Conservation (phyloP, 225 moss, liverwort and hornwort species). For the Physcomitrium patens region DNA sequence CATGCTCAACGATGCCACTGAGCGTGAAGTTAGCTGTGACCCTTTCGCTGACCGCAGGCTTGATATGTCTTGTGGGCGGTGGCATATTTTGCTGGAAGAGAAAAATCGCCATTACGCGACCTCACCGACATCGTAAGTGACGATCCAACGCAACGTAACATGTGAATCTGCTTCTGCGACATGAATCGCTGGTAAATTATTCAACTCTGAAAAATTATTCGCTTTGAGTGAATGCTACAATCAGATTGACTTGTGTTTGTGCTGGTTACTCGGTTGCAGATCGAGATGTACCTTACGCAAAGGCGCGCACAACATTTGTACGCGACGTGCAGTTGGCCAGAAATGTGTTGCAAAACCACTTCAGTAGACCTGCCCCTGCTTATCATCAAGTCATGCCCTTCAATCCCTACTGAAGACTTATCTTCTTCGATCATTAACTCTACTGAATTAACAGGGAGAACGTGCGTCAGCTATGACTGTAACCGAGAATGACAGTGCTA, state of each 20-base stretch:
- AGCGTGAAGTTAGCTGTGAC: slow-evolving; percentile 49
- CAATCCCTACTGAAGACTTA: slow-evolving; percentile 33
- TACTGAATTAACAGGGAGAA: too few relatives aligned
- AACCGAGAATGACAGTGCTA: too few relatives aligned
- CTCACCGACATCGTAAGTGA: slow-evolving; percentile 57
- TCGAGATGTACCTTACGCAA: slow-evolving; percentile 61
- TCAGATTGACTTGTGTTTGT: background rate
- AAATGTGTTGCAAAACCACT: slow-evolving; percentile 43
- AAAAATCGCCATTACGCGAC: slow-evolving; percentile 44
- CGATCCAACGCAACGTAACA: background rate
- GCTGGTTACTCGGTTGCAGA: slow-evolving; percentile 34
- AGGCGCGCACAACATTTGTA: slow-evolving; percentile 62
- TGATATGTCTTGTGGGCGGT: slow-evolving; percentile 34
- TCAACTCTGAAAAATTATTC: background rate
- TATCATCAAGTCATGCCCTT: slow-evolving; percentile 43
- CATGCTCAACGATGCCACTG: slow-evolving; percentile 42
- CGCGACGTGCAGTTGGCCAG: slow-evolving; percentile 65
- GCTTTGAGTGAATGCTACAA: background rate
- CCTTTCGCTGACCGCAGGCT: slow-evolving; percentile 46
- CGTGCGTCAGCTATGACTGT: too few relatives aligned
- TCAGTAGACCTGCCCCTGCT: slow-evolving; percentile 40
- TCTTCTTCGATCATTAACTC: too few relatives aligned
- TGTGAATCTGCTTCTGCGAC: too few relatives aligned
- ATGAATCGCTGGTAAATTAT: background rate
- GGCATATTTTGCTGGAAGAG: slow-evolving; percentile 51